Conservation (phyloP, 1,139 yeast genomes). For the Kurtzmaniella quercitrusa region DNA sequence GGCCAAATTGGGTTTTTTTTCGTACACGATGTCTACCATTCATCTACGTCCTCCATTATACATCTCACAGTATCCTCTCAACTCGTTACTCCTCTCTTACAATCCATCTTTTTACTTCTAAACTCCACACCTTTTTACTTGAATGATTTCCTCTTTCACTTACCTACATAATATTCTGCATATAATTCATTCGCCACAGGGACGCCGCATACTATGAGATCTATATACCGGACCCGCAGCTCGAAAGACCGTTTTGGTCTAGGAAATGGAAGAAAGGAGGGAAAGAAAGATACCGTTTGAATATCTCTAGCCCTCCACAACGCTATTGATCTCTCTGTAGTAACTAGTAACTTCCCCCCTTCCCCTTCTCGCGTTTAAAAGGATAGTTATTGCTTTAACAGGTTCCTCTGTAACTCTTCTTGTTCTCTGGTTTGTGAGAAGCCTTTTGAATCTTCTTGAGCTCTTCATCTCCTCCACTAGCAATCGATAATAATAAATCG, state of each 20-base stretch:
- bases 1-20: too few species aligned
- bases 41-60: too few species aligned
- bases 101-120: not conserved
- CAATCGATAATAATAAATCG: conserved; percentile 33
- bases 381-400: conserved; percentile 32
- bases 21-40: too few species aligned
- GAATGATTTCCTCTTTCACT: not conserved
- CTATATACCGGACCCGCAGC: not conserved
- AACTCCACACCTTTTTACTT: too few species aligned
- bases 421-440: conserved; percentile 18
- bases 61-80: too few species aligned
- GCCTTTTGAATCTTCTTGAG: conserved; percentile 22
- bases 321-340: too few species aligned
- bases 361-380: too few species aligned
- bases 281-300: too few species aligned
- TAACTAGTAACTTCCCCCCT: too few species aligned
- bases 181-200: not conserved
- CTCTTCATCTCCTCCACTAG: conserved; percentile 34
- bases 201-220: not conserved
- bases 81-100: too few species aligned
- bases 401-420: conserved; percentile 50
- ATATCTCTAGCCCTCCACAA: too few species aligned
- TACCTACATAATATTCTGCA: not conserved
- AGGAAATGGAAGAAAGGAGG: not conserved
- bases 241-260: not conserved